These are phyloP conservation scores for Saccharomyces uvarum DNA, from an alignment of 1,139 yeast genomes.

Conservation along the genomic window DNA sequence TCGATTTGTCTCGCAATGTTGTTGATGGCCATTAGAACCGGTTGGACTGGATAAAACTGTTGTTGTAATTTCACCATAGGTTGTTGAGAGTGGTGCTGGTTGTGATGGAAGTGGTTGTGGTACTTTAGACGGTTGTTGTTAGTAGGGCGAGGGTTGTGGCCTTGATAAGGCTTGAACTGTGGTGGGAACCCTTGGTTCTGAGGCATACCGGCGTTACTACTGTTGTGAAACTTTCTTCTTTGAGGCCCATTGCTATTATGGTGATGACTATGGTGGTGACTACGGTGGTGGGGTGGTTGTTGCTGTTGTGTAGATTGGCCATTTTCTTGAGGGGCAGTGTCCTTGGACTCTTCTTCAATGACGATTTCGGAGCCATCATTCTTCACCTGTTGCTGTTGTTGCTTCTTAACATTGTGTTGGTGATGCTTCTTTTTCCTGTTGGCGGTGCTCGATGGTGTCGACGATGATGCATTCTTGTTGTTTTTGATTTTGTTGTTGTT, in stretches of 20 bases:
- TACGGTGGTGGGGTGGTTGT: slow-evolving; percentile 2
- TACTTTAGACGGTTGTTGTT: slow-evolving; percentile 2
- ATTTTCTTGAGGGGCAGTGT: slow-evolving; percentile 1
- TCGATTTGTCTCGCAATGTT: slow-evolving; percentile 56
- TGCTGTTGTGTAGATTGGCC: neutral
- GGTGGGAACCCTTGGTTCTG: neutral
- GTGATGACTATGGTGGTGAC: slow-evolving; percentile 5
- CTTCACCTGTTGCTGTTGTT: slow-evolving; percentile 4
- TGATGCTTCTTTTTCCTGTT: slow-evolving; percentile 8
- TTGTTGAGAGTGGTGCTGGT: slow-evolving; percentile 8
- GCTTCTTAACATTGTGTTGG: slow-evolving; percentile 10
- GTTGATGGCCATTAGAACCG: slow-evolving; percentile 33
- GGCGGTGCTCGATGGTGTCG: slow-evolving; percentile 3
- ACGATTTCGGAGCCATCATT: neutral
- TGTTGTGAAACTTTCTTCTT: slow-evolving; percentile 3
- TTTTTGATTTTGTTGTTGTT: slow-evolving; percentile 12
- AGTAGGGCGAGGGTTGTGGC: neutral
- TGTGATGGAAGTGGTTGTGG: slow-evolving; percentile 4
- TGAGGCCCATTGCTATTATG: slow-evolving; percentile 3
- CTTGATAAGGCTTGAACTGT: neutral
- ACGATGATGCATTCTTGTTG: slow-evolving; percentile 8
- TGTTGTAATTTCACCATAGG: slow-evolving; percentile 15
- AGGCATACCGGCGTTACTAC: neutral
- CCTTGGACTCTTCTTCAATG: neutral
- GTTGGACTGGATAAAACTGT: slow-evolving; percentile 17